Base-by-base conservation (phyloP, 1,284 basidiomycete species). In the Marasmius oreades region DNA sequence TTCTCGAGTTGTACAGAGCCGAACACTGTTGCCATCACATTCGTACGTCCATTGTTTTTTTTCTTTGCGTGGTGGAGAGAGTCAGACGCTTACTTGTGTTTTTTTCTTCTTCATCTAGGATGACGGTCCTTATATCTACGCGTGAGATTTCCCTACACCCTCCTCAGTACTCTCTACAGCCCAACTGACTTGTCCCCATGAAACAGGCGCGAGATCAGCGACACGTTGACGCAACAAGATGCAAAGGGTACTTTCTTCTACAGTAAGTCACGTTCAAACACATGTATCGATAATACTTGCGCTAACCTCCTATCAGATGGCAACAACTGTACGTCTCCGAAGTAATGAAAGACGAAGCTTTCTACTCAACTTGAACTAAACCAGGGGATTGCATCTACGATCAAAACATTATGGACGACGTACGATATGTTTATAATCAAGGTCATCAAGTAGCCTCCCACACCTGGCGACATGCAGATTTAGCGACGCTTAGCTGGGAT, bases 231-330 rank as follows among this genome's bases (percentile, higher is more conserved):
- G 5, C 66, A 62, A 2, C 67, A 67, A 16, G 72, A 70, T 12
- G 75, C 70, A 16, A 77, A 74, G 51, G 81, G 74, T 4, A 84
- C 81, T 1, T 85, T 83, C 68, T 85, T 84, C 66, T 69, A 78
- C 63, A 83, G 69, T 82, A 67, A 63, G 76, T n/a, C 74, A n/a
- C 28, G 4, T 37, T 20, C 14, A 20, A n/a, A 8, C 33, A 12
- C 8, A 22, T n/a, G n/a, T n/a, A n/a, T n/a, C n/a, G n/a, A n/a
- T n/a, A n/a, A n/a, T n/a, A n/a, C n/a, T n/a, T n/a, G n/a, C n/a
- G n/a, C n/a, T n/a, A n/a, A n/a, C 16, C n/a, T 7, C 5, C 23
- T 16, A n/a, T n/a, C 20, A 55, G 53, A 69, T 50, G 69, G 69
- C 14, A 64, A 69, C 51, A 67, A 69, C 47, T 68, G 68, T 70